phyloP scores from a whole-genome alignment of 345 rosid genomes.

The Anacardium occidentale region DNA sequence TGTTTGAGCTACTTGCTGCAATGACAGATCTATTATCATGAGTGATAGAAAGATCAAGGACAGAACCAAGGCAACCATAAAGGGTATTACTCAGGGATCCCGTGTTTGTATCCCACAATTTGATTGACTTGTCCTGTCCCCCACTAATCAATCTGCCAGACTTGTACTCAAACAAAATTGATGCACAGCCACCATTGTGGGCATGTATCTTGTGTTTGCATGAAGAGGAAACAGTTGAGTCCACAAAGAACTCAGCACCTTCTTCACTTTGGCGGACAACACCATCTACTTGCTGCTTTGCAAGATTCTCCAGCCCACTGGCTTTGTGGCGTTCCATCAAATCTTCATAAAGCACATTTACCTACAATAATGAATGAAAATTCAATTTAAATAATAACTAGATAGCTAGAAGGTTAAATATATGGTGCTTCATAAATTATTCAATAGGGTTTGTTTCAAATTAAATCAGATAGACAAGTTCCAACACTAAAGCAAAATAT shows the following conservation, averaged over 20 bases:
- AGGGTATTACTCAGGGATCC: slow-evolving; percentile 64
- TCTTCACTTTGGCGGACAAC: slow-evolving; percentile 87
- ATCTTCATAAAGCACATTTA: slow-evolving; percentile 86
- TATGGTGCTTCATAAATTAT: neutral
- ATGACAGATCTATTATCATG: slow-evolving; percentile 79
- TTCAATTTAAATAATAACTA: slow-evolving; percentile 16
- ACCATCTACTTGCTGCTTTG: slow-evolving; percentile 93
- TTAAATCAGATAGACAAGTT: neutral
- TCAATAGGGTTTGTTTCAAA: neutral
- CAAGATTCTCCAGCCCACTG: slow-evolving; percentile 84
- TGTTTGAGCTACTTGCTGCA: slow-evolving; percentile 96
- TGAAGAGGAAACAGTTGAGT: slow-evolving; percentile 63
- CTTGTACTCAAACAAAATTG: slow-evolving; percentile 72
- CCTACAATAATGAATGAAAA: slow-evolving; percentile 38
- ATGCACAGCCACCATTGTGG: slow-evolving; percentile 94
- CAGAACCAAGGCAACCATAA: slow-evolving; percentile 80
- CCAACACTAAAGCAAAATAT: neutral
- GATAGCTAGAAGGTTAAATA: neutral
- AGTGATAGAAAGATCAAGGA: slow-evolving; percentile 82
- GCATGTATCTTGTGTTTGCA: slow-evolving; percentile 79
- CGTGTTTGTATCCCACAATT: slow-evolving; percentile 84
- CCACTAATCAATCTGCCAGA: slow-evolving; percentile 77
- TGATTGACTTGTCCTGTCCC: slow-evolving; percentile 80
- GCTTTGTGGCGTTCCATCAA: slow-evolving; percentile 83
- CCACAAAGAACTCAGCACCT: slow-evolving; percentile 81